Base-by-base conservation (phyloP, 495 filamentous ascomycete species). In the Xylaria flabelliformis region DNA sequence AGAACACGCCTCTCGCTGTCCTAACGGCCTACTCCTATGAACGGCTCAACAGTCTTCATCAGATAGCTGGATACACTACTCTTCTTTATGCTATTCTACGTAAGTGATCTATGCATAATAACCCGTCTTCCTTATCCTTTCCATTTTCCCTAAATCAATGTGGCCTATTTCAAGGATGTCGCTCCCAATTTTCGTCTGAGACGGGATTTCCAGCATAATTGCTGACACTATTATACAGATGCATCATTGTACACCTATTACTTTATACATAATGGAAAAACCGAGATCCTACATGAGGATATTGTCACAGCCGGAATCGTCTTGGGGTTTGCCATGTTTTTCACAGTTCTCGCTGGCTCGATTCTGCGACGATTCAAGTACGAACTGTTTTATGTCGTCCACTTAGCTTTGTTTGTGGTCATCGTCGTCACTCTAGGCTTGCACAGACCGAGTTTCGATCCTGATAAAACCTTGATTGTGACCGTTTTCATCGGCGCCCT, bases 1-100 rank as follows among this genome's bases (percentile, higher is more conserved):
- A 88, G 69, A 90, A 90, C 73, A 90, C 88, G 0, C 89, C 89
- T 41, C 74, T 91, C 24, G 86, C 88, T 39, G 81, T 85, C 42
- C 72, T 91, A 32, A 87, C 85, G 12, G 85, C 85, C 21, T 86
- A 86, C 59, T 90, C 88, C 10, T 90, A 91, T 74, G 89, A 91
- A 69, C 80, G 86, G 24, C 83, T 91, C 42, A 90, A 90, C 70
- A 82, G 83, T 41, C 83, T 91, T 24, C 89, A 91, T 76, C 86
- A 85, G 67, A 83, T 85, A 56, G 85, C 84, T 44, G 89, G 89
- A 34, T 89, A 88, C 71, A 85, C 84, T 12, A 88, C 85, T 48
- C 80, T 89, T 50, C 24, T 79, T 7, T 78, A 76, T 46, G 76
- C 82, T 61, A 74, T 87, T 34, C 48, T 88, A 12, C 88, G 69